Base-by-base conservation (phyloP, 2,329 filamentous ascomycete genomes). In the Penicillium janthinellum region DNA sequence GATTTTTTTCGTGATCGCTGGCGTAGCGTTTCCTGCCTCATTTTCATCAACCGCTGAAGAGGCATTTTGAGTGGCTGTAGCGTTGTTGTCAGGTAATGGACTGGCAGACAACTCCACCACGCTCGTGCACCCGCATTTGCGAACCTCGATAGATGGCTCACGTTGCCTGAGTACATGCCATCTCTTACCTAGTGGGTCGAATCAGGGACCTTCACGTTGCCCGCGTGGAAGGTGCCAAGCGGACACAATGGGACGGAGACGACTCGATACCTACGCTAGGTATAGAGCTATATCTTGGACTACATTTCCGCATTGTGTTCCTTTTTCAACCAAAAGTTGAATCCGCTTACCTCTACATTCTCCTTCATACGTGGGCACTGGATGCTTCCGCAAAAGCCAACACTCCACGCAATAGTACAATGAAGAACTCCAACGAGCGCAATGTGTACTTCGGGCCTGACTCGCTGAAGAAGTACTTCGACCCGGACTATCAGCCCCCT, bases 371-470 rank as follows among this genome's bases (percentile, higher is more conserved):
- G 20, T 6, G 28, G 15, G 48, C 17, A 38, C 22, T 28, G 20
- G 35, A 51, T 20, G n/a, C 35, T 34, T 39, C 50, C 31, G 25
- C 34, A 53, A 34, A 8, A 54, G 28, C 50, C 22, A n/a, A 11
- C 31, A n/a, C 49, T n/a, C 11, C 39, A 34, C 34, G 56, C 12
- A 49, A 14, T n/a, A 57, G 17, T 7, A 57, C 54, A 28, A 55
- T 59, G 51, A 31, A 22, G 6, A 15, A 44, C 49, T 52, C 54
- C 34, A 78, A 77, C 51, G 68, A 70, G 38, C 72, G 79, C 54
- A 88, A 88, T 67, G 81, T 87, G 11, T 88, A 84, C 70, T 82
- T 77, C 41, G 86, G 86, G 3, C 78, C 82, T 8, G 78, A 86
- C 65, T 83, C 86, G 4, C 67, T 88, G 59, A 79, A 77, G 49